Percentiles rank a stretch among this genome's conserved stretches.
Conservation (phyloP, 2,329 filamentous ascomycete genomes). For the Golovinomyces cichoracearum region DNA sequence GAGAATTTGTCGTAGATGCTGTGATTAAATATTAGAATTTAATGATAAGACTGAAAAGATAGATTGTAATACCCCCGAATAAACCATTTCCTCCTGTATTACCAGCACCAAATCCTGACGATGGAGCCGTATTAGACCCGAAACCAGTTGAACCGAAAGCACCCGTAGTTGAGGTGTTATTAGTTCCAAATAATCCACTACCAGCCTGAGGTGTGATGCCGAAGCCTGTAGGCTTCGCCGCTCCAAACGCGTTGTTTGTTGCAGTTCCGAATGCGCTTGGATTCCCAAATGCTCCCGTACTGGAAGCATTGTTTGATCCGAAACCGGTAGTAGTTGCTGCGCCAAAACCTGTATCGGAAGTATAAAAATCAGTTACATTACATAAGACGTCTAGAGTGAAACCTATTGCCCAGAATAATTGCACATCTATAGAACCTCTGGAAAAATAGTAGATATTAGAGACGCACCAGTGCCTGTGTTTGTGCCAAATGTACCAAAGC, state of each 20-base stretch:
- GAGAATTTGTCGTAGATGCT: constrained; percentile 11
- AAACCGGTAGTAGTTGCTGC: constrained; percentile 18
- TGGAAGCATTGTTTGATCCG: constrained; percentile 15
- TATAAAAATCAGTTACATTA: too few species aligned
- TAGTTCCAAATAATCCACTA: constrained; percentile 27
- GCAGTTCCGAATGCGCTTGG: constrained; percentile 21
- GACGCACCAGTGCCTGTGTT: constrained; percentile 16
- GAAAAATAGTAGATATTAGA: constrained; percentile 4
- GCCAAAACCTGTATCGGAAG: constrained; percentile 20
- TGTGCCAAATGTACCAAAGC: constrained; percentile 24
- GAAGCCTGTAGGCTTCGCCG: constrained; percentile 20
- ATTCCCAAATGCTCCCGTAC: constrained; percentile 19
- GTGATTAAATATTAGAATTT: too few species aligned
- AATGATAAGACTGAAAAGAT: too few species aligned
- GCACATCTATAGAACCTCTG: too few species aligned
- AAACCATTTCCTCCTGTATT: constrained; percentile 10
- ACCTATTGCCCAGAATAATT: too few species aligned
- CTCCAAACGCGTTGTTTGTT: constrained; percentile 13
- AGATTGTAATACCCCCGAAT: constrained; percentile 10
- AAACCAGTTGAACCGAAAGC: constrained; percentile 19
- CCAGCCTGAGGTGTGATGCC: constrained; percentile 20
- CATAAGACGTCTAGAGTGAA: too few species aligned
- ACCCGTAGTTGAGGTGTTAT: constrained; percentile 12
- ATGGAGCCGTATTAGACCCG: constrained; percentile 16
- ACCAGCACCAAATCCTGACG: constrained; percentile 10